Base-by-base conservation (phyloP, 768 basidiomycete species). In the Boletellus ananiceps region DNA sequence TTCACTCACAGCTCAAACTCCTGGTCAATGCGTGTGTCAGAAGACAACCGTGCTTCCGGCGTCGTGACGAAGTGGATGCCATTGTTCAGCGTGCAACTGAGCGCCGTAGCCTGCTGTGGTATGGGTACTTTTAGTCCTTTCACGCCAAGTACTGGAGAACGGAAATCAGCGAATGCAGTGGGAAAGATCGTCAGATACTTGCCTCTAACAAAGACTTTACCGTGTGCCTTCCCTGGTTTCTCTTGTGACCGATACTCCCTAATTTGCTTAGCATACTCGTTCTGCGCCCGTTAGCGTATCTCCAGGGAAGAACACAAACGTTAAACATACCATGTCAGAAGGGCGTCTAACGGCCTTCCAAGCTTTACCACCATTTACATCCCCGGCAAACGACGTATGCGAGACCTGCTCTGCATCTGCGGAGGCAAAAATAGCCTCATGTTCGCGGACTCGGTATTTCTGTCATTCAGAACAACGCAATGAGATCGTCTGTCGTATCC, bases 201-300 rank as follows among this genome's bases (percentile, higher is more conserved):
- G 85, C 93, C 90, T 77, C 87, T 88, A 44, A 98, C 90, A 58
- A 98, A 98, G 19, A 97, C 88, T 59, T 96, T 97, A 40, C 93
- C 94, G 48, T 87, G 83, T 1, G 84, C 79, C 59, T 92, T 94
- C 36, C 85, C 86, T 12, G 79, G 72, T 52, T 85, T 86, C 36
- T 89, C 86, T 66, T 86, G 83, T 1, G 81, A 77, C 15, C 84
- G 81, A 51, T 84, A 86, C 67, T 91, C 88, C 60, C 78, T 81
- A 54, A 97, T 88, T 65, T 94, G 88, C 59, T 89, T 88, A 27
- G 92, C 83, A 66, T 94, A 92, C 71, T 98, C 92, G 65, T 97
- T 90, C 93, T 96, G 53, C 19, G 46, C n/a, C 45, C 40, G 27
- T 49, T 48, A 49, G 52, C 12, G 3, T 15, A 19, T 37, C 39